Conservation (phyloP, 345 rosid species). For the Diplotaxis tenuifolia region DNA sequence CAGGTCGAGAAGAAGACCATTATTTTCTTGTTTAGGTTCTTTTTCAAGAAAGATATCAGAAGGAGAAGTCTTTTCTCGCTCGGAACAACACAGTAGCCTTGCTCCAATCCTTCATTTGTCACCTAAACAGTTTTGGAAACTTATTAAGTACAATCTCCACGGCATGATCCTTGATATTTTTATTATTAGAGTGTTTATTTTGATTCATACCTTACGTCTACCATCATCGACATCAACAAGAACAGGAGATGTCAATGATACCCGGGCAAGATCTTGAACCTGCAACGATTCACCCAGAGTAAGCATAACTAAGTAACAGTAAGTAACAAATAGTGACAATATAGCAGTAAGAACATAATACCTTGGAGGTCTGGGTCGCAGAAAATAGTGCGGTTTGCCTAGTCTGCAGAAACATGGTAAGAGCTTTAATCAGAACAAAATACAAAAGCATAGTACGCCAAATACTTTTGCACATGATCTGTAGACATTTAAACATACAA, state of each 20-base stretch:
- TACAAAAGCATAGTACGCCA: background rate
- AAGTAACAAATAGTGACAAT: background rate
- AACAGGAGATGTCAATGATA: constrained; percentile 79
- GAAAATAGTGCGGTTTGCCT: constrained; percentile 98
- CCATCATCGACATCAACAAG: constrained; percentile 96
- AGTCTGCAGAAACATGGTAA: constrained; percentile 56
- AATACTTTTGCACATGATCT: background rate
- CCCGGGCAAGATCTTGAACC: constrained; percentile 97
- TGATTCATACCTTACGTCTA: constrained; percentile 68
- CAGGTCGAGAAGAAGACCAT: constrained; percentile 99
- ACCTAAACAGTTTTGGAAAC: constrained; percentile 53
- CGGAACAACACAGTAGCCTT: constrained; percentile 89
- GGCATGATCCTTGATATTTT: background rate
- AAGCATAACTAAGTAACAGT: constrained; percentile 1
- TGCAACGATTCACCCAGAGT: constrained; percentile 28
- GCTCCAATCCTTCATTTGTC: constrained; percentile 93
- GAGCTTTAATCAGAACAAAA: constrained; percentile 30
- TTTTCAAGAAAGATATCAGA: constrained; percentile 84
- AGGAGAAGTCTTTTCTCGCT: constrained; percentile 82
- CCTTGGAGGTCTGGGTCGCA: constrained; percentile 96
- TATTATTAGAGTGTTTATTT: background rate
- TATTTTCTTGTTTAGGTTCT: constrained; percentile 83
- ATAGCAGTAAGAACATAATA: constrained; percentile 29
- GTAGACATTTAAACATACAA: background rate
- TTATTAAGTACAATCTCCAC: background rate